A percentile compares a stretch with the other conserved stretches of the same genome.
phyloP scores from a whole-genome alignment of 148 eudicot species.

The Nepenthes mirabilis region DNA sequence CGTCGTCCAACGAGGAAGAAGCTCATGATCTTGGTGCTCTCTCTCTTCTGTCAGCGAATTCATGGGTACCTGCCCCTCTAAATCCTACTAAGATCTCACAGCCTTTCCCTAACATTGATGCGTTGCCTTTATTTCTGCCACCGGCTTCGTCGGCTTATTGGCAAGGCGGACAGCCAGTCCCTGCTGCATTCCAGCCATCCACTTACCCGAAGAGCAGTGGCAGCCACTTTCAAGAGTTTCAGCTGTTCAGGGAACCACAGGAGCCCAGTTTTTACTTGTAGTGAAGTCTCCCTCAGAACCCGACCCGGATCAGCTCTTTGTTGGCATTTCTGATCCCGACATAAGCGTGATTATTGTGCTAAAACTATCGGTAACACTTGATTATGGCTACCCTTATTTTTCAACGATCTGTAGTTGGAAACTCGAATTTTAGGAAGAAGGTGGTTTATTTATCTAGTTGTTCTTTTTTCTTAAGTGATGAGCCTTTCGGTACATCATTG shows the following conservation, averaged over 20 bases:
- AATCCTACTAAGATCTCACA: constrained; percentile 8
- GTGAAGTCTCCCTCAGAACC: constrained; percentile 1
- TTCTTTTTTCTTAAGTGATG: no score
- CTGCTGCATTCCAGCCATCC: constrained; percentile 14
- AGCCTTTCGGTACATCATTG: no score
- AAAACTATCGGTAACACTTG: no score
- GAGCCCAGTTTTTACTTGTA: constrained; percentile 36
- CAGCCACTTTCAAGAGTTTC: constrained; percentile 27
- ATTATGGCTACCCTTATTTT: no score
- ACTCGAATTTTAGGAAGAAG: no score
- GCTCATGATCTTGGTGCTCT: constrained; percentile 70
- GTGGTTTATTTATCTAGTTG: no score
- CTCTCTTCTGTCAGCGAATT: constrained; percentile 92
- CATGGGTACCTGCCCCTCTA: constrained; percentile 34
- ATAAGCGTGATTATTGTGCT: no score
- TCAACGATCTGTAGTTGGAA: no score
- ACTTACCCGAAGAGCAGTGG: not conserved
- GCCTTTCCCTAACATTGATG: not conserved
- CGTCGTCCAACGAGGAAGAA: constrained; percentile 37
- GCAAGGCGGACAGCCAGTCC: constrained; percentile 24
- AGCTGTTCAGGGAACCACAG: constrained; percentile 42
- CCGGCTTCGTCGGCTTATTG: constrained; percentile 36
- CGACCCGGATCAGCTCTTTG: not conserved
- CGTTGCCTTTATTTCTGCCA: constrained; percentile 6
- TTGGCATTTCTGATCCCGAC: no score